phyloP scores from a whole-genome alignment of 768 basidiomycete species.

The Boletus barrowsii region DNA sequence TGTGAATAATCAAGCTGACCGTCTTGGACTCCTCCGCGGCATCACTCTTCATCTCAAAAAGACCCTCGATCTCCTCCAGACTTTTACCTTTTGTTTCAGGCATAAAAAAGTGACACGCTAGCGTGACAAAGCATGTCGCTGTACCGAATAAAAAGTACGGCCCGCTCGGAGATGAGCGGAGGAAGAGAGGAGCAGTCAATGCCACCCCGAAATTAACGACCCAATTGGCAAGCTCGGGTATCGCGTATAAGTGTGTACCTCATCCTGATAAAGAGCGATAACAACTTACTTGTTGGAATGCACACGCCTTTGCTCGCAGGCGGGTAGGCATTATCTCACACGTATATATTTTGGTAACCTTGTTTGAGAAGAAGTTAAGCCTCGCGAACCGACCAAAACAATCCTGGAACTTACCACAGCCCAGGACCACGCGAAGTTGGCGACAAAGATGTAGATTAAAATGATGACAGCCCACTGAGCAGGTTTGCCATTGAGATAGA shows the following conservation, averaged over 20 bases:
- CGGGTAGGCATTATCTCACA: constrained; percentile 49
- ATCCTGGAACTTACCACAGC: constrained; percentile 31
- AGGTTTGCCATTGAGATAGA: constrained; percentile 21
- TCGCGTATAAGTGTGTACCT: constrained; percentile 3
- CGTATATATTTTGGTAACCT: constrained; percentile 38
- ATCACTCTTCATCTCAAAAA: constrained; percentile 30
- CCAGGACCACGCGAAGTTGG: constrained; percentile 44
- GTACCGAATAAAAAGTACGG: constrained; percentile 47
- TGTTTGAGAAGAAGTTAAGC: not conserved
- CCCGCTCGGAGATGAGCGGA: constrained; percentile 41
- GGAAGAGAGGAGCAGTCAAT: constrained; percentile 46
- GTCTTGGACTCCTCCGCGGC: not conserved
- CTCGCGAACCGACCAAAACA: not conserved
- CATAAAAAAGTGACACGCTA: constrained; percentile 38
- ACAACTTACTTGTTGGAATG: constrained; percentile 40
- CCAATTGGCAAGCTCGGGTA: constrained; percentile 24
- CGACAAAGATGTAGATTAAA: constrained; percentile 46
- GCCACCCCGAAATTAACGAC: constrained; percentile 43
- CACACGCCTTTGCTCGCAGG: constrained; percentile 44
- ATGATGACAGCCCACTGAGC: constrained; percentile 40
- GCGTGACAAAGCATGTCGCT: constrained; percentile 35
- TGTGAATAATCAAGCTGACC: not conserved
- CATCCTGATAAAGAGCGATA: not conserved
- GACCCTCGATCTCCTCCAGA: constrained; percentile 40
- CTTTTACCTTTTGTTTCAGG: constrained; percentile 46